A percentile compares a stretch with the other conserved stretches of the same genome.
These are phyloP conservation scores for Bimuria novae-zelandiae DNA, from an alignment of 2,329 filamentous ascomycete species.

Conservation along the genomic window DNA sequence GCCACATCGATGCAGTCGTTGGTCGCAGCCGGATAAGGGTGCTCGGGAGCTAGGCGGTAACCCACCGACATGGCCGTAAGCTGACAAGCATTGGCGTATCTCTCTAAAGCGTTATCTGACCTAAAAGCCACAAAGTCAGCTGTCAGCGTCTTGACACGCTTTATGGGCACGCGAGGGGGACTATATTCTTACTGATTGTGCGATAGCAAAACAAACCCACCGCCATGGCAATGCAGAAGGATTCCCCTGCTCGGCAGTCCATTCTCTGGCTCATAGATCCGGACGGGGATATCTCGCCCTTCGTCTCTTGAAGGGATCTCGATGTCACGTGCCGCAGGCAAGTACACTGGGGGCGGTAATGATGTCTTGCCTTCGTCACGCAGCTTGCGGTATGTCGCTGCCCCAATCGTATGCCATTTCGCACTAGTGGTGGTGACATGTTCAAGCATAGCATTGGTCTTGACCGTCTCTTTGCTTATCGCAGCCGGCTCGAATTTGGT, in stretches of 20 bases:
- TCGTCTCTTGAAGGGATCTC: conserved; percentile 58
- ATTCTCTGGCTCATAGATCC: conserved; percentile 57
- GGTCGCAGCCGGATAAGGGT: conserved; percentile 59
- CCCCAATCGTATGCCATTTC: too few species aligned
- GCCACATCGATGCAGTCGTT: conserved; percentile 64
- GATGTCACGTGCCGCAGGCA: conserved; percentile 54
- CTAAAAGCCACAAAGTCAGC: too few species aligned
- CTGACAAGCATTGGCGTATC: conserved; percentile 55
- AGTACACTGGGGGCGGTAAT: conserved; percentile 52
- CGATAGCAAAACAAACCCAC: conserved; percentile 52
- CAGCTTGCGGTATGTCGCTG: conserved; percentile 59
- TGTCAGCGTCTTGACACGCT: too few species aligned
- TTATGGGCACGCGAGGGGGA: too few species aligned
- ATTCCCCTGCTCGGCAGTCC: conserved; percentile 52
- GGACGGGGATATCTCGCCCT: conserved; percentile 57
- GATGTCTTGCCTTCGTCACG: conserved; percentile 58
- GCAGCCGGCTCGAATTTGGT: too few species aligned
- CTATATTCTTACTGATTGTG: conserved; percentile 53
- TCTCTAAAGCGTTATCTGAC: too few species aligned
- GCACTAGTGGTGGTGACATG: too few species aligned
- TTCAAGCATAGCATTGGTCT: too few species aligned
- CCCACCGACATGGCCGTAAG: conserved; percentile 60
- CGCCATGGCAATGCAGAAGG: conserved; percentile 62
- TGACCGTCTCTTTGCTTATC: too few species aligned
- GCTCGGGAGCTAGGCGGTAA: conserved; percentile 64